These are phyloP conservation scores for Iberis pinnata DNA, from an alignment of 345 rosid genomes.

Conservation along the genomic window DNA sequence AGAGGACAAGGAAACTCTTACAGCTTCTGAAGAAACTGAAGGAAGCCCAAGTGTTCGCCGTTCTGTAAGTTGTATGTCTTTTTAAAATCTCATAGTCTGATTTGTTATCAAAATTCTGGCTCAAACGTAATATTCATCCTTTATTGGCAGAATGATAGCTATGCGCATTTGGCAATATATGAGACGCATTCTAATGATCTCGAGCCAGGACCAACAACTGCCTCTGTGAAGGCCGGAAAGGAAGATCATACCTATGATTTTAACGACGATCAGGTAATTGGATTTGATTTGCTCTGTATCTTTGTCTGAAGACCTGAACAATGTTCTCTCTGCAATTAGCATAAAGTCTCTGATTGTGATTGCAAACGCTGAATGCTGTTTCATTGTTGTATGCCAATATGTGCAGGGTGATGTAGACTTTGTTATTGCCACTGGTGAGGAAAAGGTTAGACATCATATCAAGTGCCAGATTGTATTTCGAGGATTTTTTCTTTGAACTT, in stretches of 20 bases:
- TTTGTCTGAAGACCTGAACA: constrained; percentile 10
- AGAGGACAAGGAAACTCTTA: constrained; percentile 39
- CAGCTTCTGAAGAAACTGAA: constrained; percentile 36
- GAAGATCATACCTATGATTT: constrained; percentile 50
- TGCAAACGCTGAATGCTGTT: constrained; percentile 16
- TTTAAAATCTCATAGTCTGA: constrained; percentile 41
- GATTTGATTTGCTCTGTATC: constrained; percentile 1
- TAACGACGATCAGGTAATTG: constrained; percentile 61
- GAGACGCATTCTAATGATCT: constrained; percentile 35
- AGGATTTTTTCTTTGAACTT: constrained; percentile 4
- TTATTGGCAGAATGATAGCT: constrained; percentile 51
- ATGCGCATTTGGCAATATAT: constrained; percentile 39
- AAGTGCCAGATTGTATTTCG: constrained; percentile 19
- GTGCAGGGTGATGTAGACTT: constrained; percentile 94
- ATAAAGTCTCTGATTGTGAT: constrained; percentile 12
- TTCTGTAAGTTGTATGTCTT: constrained; percentile 99
- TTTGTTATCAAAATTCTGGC: constrained; percentile 34
- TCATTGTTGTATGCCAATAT: constrained; percentile 23
- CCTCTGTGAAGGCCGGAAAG: constrained; percentile 32
- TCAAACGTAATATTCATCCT: constrained; percentile 47
- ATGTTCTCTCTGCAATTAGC: constrained; percentile 12
- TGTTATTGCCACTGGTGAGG: constrained; percentile 61
- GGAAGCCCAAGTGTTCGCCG: constrained; percentile 62
- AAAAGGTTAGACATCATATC: constrained; percentile 46
- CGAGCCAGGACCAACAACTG: constrained; percentile 28